Percentiles rank a stretch among this genome's conserved stretches.
Evolutionary conservation across 116 monocot genomes (phyloP).

Genomic region (Cymodocea nodosa): DNA sequence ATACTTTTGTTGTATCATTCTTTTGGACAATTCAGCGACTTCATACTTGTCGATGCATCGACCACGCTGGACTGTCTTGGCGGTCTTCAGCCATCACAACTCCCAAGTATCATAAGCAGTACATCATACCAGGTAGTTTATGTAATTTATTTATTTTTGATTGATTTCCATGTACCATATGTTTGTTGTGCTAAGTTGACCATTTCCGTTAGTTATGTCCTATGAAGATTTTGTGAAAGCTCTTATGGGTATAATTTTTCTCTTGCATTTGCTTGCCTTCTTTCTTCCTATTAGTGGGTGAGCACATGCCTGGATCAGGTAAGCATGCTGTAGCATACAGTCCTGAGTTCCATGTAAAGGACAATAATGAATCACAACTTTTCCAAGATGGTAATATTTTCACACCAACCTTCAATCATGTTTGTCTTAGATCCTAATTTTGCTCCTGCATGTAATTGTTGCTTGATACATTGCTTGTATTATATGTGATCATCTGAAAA

Average conservation of each 20-base stretch:
- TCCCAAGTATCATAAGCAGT: slow-evolving; percentile 85
- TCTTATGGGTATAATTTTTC: no score
- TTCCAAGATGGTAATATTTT: slow-evolving; percentile 32
- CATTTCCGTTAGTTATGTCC: no score
- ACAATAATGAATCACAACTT: slow-evolving; percentile 12
- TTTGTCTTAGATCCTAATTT: no score
- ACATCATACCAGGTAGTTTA: slow-evolving; percentile 53
- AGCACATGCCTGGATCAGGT: slow-evolving; percentile 55
- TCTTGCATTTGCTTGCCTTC: neutral
- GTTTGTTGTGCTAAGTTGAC: no score
- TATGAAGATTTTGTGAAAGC: no score
- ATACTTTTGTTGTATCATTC: slow-evolving; percentile 1
- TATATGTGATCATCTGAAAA: neutral
- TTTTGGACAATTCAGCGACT: slow-evolving; percentile 39
- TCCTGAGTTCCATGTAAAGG: slow-evolving; percentile 17
- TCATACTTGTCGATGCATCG: slow-evolving; percentile 49
- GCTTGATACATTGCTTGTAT: neutral
- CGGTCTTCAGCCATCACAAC: slow-evolving; percentile 59
- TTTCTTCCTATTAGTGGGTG: slow-evolving; percentile 35
- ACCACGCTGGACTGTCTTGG: slow-evolving; percentile 54
- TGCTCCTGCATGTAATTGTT: no score
- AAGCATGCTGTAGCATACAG: slow-evolving; percentile 30
- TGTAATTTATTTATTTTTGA: neutral
- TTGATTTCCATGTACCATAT: no score
- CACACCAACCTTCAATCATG: neutral